Percentiles rank a stretch among this genome's conserved stretches.
Evolutionary conservation across 2,329 filamentous ascomycete genomes (phyloP).

Genomic region (Aureobasidium sp.): DNA sequence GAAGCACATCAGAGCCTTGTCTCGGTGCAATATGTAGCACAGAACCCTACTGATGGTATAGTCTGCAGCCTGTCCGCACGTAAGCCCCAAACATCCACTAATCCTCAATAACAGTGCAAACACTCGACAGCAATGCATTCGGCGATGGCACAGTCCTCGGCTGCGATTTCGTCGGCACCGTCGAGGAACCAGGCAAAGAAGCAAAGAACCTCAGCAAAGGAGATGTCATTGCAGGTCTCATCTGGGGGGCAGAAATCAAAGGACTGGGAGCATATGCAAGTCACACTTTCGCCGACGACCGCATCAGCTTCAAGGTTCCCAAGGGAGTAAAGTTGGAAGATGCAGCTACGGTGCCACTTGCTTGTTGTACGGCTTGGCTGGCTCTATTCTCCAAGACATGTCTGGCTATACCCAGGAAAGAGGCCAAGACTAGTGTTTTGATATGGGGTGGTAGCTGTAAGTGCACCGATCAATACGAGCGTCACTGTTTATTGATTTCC

Average conservation of each 20-base stretch:
- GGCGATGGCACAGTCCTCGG: slow-evolving; percentile 27
- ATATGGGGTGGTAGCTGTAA: slow-evolving; percentile 8
- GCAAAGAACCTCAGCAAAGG: slow-evolving; percentile 42
- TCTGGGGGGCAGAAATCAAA: slow-evolving; percentile 14
- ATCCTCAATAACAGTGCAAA: not conserved
- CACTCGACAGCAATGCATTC: slow-evolving; percentile 9
- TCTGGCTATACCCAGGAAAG: not conserved
- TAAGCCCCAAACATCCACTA: not conserved
- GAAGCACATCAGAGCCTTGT: slow-evolving; percentile 31
- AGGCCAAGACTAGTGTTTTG: not conserved
- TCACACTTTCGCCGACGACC: not conserved
- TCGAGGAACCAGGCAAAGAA: slow-evolving; percentile 48
- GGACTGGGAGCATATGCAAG: not conserved
- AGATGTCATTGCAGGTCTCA: slow-evolving; percentile 46
- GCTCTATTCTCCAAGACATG: slow-evolving; percentile 6
- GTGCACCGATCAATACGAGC: not conserved
- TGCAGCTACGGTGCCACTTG: not conserved
- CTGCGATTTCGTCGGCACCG: slow-evolving; percentile 48
- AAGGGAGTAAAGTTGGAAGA: not conserved
- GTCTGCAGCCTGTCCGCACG: not conserved
- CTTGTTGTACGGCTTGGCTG: slow-evolving; percentile 4
- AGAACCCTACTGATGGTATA: slow-evolving; percentile 50
- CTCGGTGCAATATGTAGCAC: slow-evolving; percentile 45
- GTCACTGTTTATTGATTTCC: not conserved
- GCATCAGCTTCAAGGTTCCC: slow-evolving; percentile 7